Conservation (phyloP, 2,329 filamentous ascomycete species). For the Ceratocystis papillata region DNA sequence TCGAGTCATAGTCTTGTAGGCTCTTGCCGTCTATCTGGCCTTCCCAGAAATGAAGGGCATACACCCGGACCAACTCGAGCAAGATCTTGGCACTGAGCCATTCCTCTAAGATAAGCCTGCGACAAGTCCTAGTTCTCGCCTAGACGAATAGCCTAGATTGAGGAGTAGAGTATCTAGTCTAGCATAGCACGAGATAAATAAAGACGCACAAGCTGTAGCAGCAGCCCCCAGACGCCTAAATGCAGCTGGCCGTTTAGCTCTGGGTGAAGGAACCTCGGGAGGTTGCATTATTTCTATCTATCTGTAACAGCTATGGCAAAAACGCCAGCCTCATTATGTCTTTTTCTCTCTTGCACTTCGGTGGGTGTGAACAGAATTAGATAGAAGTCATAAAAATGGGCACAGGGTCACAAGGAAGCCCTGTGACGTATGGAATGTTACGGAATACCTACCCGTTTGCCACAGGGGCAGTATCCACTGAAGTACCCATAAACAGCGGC, state of each 20-base stretch:
- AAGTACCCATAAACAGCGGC: background rate
- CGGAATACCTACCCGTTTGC: background rate
- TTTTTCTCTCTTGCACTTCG: background rate
- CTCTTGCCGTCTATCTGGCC: background rate
- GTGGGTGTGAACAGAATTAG: background rate
- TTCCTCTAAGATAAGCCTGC: background rate
- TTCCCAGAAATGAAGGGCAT: background rate
- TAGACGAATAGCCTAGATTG: background rate
- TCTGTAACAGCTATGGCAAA: background rate
- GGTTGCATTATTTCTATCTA: background rate
- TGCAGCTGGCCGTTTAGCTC: background rate
- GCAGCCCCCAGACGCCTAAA: background rate
- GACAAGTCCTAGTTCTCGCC: background rate
- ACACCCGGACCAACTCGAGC: background rate
- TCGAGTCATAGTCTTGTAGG: background rate
- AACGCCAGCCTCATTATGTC: background rate
- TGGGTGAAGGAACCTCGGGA: background rate
- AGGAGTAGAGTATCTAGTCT: background rate
- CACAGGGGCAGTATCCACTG: slow-evolving; percentile 15
- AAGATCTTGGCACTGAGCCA: background rate
- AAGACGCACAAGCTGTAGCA: background rate
- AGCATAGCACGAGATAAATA: background rate
- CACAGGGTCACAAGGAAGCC: background rate
- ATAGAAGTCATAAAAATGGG: background rate
- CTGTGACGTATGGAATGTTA: slow-evolving; percentile 9